Evolutionary conservation across 2,329 filamentous ascomycete species (phyloP).

Genomic region (Claviceps digitariae): DNA sequence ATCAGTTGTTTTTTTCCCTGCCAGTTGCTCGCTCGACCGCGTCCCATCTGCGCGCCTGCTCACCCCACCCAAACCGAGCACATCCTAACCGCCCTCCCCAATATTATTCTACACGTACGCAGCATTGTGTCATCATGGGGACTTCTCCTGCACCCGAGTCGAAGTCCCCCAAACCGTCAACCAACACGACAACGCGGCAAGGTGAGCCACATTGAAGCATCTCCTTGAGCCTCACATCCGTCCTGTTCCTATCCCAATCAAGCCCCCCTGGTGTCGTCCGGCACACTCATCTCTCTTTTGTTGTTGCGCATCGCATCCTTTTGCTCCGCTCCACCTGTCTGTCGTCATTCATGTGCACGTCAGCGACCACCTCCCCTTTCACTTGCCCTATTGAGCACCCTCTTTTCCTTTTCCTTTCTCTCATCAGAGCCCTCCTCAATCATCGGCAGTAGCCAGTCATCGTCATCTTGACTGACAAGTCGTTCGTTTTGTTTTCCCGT

Average conservation of each 20-base stretch:
- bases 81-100: conserved; percentile 7
- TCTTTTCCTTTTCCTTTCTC: not conserved
- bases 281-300: not conserved
- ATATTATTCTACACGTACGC: conserved; percentile 26
- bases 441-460: not conserved
- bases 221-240: conserved; percentile 3
- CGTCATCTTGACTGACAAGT: conserved; percentile 9
- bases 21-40: conserved; percentile 5
- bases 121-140: conserved; percentile 36
- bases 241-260: conserved; percentile 1
- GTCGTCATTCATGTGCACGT: conserved; percentile 2
- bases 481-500: conserved; percentile 5
- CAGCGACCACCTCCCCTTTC: not conserved
- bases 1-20: conserved; percentile 17
- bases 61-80: conserved; percentile 10
- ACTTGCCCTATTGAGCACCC: not conserved
- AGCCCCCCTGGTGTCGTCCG: not conserved
- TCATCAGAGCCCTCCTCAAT: not conserved
- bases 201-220: conserved; percentile 24
- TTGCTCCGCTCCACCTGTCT: not conserved
- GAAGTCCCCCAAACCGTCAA: conserved; percentile 34
- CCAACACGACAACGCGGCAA: conserved; percentile 27
- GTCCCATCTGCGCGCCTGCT: conserved; percentile 16
- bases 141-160: conserved; percentile 29
- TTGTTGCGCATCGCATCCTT: conserved; percentile 1